Conservation (phyloP, 805 yeast genomes). For the Tetrapisispora arboricola region DNA sequence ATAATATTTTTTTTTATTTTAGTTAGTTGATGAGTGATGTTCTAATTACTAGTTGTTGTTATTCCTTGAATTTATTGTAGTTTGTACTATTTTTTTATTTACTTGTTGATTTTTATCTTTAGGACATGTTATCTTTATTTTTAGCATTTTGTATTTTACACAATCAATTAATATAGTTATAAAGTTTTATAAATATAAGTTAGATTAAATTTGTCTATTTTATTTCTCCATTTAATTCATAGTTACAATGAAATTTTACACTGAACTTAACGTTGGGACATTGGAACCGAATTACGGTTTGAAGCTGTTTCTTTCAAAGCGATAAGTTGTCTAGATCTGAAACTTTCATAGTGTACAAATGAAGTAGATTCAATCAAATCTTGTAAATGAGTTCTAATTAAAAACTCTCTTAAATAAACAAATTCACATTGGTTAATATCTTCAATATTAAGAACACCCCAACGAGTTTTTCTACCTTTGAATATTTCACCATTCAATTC, state of each 20-base stretch:
- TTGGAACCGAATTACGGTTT: constrained; percentile 30
- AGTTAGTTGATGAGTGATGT: too few species aligned
- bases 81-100: too few species aligned
- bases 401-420: constrained; percentile 84
- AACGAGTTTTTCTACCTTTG: constrained; percentile 84
- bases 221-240: too few species aligned
- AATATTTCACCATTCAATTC: constrained; percentile 68
- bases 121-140: too few species aligned
- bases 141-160: too few species aligned
- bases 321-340: constrained; percentile 86
- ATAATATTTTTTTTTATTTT: too few species aligned
- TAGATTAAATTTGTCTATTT: background rate
- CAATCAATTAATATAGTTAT: too few species aligned
- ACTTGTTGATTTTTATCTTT: too few species aligned
- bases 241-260: too few species aligned
- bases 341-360: constrained; percentile 78
- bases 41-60: too few species aligned
- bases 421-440: constrained; percentile 94
- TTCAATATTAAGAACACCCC: constrained; percentile 91
- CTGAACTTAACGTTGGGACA: constrained; percentile 18
- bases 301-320: constrained; percentile 86
- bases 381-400: constrained; percentile 90
- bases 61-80: too few species aligned
- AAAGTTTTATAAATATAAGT: background rate
- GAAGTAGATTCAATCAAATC: constrained; percentile 92